Evolutionary conservation across 1,284 basidiomycete genomes (phyloP), one percentile per base, ranked within the genome.

Genomic region (Cryptococcus amylolentus): DNA sequence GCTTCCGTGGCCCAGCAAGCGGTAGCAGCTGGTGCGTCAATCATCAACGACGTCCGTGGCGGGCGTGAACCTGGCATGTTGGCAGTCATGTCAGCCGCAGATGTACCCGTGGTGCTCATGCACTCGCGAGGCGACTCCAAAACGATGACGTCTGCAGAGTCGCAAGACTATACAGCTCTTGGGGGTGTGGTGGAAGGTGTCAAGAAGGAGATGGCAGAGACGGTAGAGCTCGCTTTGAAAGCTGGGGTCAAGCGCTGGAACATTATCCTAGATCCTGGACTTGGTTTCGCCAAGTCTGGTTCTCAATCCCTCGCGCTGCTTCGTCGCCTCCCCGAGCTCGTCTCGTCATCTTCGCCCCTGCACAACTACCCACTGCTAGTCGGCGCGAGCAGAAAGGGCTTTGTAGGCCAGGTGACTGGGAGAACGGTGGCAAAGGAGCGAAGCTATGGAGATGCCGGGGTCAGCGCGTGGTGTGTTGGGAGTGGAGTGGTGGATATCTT

Each of bases 1-100:
- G 82, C 86, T 39, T 80, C 84, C 1, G 94, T 98, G 0, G 93
- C 94, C 0, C 77, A 82, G 52, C 84, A 83, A 0, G 88, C 91
- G 0, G 80, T 97, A 6, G 77, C 79, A 5, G 91, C 89, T 0
- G 95, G 96, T 0, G 94, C 91, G 10, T 90, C 88, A 67, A 89
- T 91, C 70, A 89, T 98, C 80, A 98, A 98, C 77, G 95, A 98
- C 68, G 91, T 98, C 0, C 84, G 88, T 59, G 89, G 89, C 0
- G 84, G 84, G 0, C 77, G 79, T 9, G 86, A 84, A 64, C 62
- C 58, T 2, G 78, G 77, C 23, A 92, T 97, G 87, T 83, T 89
- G 23, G 64, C 75, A 4, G 76, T 87, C 18, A 87, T 88, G 45
- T 81, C 85, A 18, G 79, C 83, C 37, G 78, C 84, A 7, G 77